Base-by-base conservation (phyloP, 1,139 yeast genomes). In the Entelexis paramagnoliae region DNA sequence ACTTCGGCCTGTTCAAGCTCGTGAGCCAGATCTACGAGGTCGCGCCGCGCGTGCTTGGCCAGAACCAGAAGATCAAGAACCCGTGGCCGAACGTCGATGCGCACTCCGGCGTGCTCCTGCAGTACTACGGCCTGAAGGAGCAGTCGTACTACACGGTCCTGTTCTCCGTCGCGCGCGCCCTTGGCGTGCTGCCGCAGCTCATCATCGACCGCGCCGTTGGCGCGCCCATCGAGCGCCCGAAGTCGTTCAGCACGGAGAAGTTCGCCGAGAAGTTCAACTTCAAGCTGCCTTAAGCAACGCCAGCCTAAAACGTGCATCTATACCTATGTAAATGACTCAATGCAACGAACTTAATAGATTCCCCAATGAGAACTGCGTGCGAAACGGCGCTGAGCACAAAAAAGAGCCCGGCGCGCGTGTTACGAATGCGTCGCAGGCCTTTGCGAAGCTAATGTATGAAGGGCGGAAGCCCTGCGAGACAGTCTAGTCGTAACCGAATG, bases 1-100 rank as follows among this genome's bases (percentile, higher is more conserved):
- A 89, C 59, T 85, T 86, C 73, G 95, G 85, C 66, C 75, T 79
- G 72, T 91, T 91, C 85, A 83, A 86, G 77, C 81, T 91, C 66
- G 97, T 91, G 53, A 85, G 95, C 58, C 80, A 81, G 73, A 68
- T 70, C 62, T 67, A 69, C 64, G 67, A 72, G 62, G 69, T 77
- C 49, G 82, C 81, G 17, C 82, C 83, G 52, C 67, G 63, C 52
- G 81, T 78, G 11, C 69, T 78, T 52, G 73, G 69, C 51, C 66
- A 74, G 66, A 81, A 77, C 66, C 82, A 81, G 40, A 78, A 78
- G 70, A 76, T 80, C 63, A 75, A 77, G 70, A 78, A 78, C 69
- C 83, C 83, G 43, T 76, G 71, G 71, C 83, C 83, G 53, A 78
- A 78, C 62, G 83, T 78, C 55, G 83, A 78, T 66, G 75, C 81